Conservation (phyloP, 495 filamentous ascomycete species). For the Daldinia childiae region DNA sequence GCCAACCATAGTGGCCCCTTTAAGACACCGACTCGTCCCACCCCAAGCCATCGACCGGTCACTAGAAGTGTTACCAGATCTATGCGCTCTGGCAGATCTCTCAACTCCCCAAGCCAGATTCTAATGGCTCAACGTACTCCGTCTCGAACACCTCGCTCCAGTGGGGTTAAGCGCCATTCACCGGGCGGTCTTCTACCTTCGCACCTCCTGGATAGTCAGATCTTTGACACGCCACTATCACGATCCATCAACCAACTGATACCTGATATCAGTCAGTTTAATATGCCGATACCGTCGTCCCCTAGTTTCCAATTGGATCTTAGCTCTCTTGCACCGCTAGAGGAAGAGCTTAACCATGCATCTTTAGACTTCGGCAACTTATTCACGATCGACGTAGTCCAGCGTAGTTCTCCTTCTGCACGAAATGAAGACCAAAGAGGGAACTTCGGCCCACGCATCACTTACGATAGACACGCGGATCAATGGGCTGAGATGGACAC, state of each 20-base stretch:
- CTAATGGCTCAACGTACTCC: slow-evolving; percentile 55
- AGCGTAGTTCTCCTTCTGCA: slow-evolving; percentile 65
- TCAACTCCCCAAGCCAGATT: slow-evolving; percentile 49
- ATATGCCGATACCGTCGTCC: slow-evolving; percentile 47
- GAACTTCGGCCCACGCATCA: slow-evolving; percentile 20
- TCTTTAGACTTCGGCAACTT: slow-evolving; percentile 56
- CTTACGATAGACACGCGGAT: slow-evolving; percentile 18
- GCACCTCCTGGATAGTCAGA: slow-evolving; percentile 43
- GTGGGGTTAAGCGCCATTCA: slow-evolving; percentile 38
- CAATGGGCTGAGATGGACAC: slow-evolving; percentile 6
- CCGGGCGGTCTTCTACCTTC: slow-evolving; percentile 51
- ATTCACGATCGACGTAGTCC: slow-evolving; percentile 58
- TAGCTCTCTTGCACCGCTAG: slow-evolving; percentile 51
- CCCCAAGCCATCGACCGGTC: slow-evolving; percentile 65
- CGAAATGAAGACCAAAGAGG: slow-evolving; percentile 12
- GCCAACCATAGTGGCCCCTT: slow-evolving; percentile 55
- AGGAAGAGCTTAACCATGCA: slow-evolving; percentile 47
- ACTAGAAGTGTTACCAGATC: slow-evolving; percentile 65
- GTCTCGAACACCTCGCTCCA: slow-evolving; percentile 51
- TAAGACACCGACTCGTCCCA: slow-evolving; percentile 66
- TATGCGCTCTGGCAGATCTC: slow-evolving; percentile 53
- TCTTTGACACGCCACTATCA: slow-evolving; percentile 66
- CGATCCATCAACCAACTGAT: slow-evolving; percentile 68
- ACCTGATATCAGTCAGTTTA: slow-evolving; percentile 61
- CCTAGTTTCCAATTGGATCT: slow-evolving; percentile 52